Percentiles rank a stretch among this genome's conserved stretches.
Evolutionary conservation across 2,329 filamentous ascomycete genomes (phyloP).

Genomic region (Amesomyces nigricolor): DNA sequence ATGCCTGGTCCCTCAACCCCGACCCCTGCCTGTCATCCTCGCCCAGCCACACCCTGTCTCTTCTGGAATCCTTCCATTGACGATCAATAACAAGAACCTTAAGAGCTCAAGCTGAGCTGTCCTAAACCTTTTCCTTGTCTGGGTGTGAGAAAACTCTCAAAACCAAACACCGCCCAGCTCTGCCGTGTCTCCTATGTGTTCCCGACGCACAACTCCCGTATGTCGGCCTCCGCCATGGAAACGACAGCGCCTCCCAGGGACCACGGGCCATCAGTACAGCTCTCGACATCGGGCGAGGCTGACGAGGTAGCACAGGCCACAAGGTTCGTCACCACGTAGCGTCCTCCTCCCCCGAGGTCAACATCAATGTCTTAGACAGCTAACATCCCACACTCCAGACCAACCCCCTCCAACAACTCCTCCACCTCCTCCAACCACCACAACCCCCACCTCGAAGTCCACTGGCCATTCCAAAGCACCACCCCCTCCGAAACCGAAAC

Average conservation of each 20-base stretch:
- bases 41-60: conserved; percentile 12
- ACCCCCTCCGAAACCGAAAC: conserved; percentile 23
- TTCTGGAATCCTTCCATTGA: conserved; percentile 4
- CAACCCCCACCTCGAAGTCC: conserved; percentile 25
- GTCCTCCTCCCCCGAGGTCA: background rate
- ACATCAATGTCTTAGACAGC: background rate
- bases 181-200: background rate
- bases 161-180: conserved; percentile 2
- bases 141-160: conserved; percentile 1
- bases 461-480: conserved; percentile 35
- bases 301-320: conserved; percentile 28
- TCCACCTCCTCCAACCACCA: conserved; percentile 5
- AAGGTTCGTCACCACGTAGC: conserved; percentile 19
- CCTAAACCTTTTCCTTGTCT: conserved; percentile 2
- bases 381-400: conserved; percentile 6
- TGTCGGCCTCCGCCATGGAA: conserved; percentile 26
- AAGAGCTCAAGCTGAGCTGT: background rate
- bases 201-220: background rate
- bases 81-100: background rate
- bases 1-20: conserved; percentile 10
- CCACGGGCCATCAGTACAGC: conserved; percentile 26
- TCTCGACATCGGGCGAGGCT: conserved; percentile 29
- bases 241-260: conserved; percentile 28
- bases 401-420: conserved; percentile 5
- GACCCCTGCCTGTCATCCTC: conserved; percentile 13